Conservation (phyloP, 1,284 basidiomycete genomes). For the Pseudozyma sp. region DNA sequence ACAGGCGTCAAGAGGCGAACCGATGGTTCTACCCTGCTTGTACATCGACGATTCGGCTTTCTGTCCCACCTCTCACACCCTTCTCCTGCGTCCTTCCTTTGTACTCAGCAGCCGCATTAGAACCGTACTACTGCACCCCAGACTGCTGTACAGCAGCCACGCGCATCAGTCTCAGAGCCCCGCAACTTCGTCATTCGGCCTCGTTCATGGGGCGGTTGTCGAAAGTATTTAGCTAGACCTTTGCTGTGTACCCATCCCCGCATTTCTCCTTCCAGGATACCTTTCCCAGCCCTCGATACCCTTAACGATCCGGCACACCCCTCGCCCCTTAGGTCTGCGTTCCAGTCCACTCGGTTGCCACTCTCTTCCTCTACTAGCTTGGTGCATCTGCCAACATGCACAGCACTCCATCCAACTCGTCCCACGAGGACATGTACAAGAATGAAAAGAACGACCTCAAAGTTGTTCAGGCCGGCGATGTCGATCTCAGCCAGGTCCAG, state of each 20-base stretch:
- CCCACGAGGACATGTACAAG: conserved; percentile 45
- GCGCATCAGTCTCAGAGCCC: conserved; percentile 8
- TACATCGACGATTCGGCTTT: conserved; percentile 13
- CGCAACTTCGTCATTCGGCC: not conserved
- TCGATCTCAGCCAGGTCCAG: conserved; percentile 25
- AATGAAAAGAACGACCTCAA: conserved; percentile 43
- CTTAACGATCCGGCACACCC: too few relatives aligned
- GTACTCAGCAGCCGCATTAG: not conserved
- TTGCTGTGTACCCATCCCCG: too few relatives aligned
- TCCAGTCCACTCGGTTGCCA: too few relatives aligned
- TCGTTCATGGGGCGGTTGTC: not conserved
- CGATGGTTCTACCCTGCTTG: not conserved
- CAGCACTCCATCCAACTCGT: conserved; percentile 27
- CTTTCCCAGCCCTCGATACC: too few relatives aligned
- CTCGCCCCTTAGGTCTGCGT: too few relatives aligned
- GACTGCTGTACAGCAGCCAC: conserved; percentile 5
- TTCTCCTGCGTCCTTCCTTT: too few relatives aligned
- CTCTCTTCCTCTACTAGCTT: too few relatives aligned
- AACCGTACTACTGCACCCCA: conserved; percentile 10
- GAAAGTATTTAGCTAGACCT: too few relatives aligned
- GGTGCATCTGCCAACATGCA: conserved; percentile 19
- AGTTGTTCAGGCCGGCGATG: conserved; percentile 35
- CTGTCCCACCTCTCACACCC: conserved; percentile 1
- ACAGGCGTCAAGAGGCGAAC: too few relatives aligned
- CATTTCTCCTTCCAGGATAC: too few relatives aligned